Conservation (phyloP, 306 rosid genomes). For the Purshia tridentata region DNA sequence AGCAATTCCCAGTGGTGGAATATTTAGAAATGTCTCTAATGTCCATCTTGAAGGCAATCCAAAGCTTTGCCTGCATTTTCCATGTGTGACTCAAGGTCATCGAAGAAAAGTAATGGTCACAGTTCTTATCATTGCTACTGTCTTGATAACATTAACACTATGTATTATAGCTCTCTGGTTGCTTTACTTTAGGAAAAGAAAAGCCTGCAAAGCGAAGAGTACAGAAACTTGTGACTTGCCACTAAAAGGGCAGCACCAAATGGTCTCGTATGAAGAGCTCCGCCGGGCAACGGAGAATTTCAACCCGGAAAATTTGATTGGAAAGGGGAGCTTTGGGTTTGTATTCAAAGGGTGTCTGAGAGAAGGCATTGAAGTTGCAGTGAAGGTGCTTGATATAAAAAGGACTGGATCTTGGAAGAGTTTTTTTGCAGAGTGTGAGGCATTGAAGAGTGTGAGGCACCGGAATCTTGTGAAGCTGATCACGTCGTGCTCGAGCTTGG, state of each 20-base stretch:
- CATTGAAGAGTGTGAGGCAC: constrained; percentile 58
- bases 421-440: constrained; percentile 72
- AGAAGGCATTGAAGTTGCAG: constrained; percentile 49
- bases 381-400: constrained; percentile 59
- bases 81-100: constrained; percentile 26
- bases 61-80: constrained; percentile 43
- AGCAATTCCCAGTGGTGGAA: constrained; percentile 49
- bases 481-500: constrained; percentile 74
- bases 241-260: constrained; percentile 35
- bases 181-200: constrained; percentile 30
- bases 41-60: constrained; percentile 63
- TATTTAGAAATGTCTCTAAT: constrained; percentile 40
- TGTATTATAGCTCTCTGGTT: constrained; percentile 35
- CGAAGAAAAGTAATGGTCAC: constrained; percentile 24
- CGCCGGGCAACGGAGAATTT: constrained; percentile 58
- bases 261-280: constrained; percentile 57
- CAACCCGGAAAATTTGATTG: constrained; percentile 44
- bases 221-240: constrained; percentile 7
- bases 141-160: constrained; percentile 26
- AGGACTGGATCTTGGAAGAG: constrained; percentile 54
- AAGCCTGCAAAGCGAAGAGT: constrained; percentile 18
- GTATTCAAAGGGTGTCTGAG: constrained; percentile 58
- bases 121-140: constrained; percentile 24
- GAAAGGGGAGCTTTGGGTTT: constrained; percentile 63
- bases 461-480: constrained; percentile 65